Percentiles rank a stretch among this genome's conserved stretches.
phyloP scores from a whole-genome alignment of 2,329 filamentous ascomycete species.

The Aspergillus oerlinghausenensis region DNA sequence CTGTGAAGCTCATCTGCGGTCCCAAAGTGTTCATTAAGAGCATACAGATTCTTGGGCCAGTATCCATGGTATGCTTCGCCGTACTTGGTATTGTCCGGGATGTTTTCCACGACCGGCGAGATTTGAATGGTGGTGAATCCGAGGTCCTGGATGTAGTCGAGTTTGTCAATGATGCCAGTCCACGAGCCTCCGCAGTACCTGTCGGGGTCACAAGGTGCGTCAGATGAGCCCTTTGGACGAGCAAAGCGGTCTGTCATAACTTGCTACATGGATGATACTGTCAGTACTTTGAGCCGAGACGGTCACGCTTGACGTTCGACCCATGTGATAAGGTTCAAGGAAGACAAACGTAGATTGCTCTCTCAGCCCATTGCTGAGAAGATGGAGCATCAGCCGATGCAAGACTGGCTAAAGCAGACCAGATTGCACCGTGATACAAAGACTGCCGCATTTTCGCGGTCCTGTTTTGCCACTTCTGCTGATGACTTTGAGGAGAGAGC shows the following conservation, averaged over 20 bases:
- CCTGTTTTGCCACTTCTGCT: background rate
- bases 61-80: constrained; percentile 46
- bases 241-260: constrained; percentile 55
- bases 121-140: constrained; percentile 40
- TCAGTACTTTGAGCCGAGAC: background rate
- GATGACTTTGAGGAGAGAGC: background rate
- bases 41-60: constrained; percentile 44
- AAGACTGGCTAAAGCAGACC: constrained; percentile 1
- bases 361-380: constrained; percentile 45
- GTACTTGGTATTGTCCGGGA: constrained; percentile 29
- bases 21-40: constrained; percentile 45
- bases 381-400: constrained; percentile 4
- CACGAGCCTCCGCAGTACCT: constrained; percentile 60
- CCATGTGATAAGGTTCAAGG: background rate
- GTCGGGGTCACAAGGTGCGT: constrained; percentile 8
- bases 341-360: constrained; percentile 47
- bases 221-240: constrained; percentile 38
- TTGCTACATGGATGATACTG: constrained; percentile 30
- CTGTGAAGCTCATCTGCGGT: constrained; percentile 40
- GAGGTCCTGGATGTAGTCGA: constrained; percentile 46
- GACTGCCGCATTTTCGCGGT: constrained; percentile 1
- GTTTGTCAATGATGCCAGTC: constrained; percentile 50
- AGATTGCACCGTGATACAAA: background rate
- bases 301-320: background rate
- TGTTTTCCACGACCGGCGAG: constrained; percentile 35